Evolutionary conservation across 805 yeast genomes (phyloP).

Genomic region (Pichia nanzhaoensis): DNA sequence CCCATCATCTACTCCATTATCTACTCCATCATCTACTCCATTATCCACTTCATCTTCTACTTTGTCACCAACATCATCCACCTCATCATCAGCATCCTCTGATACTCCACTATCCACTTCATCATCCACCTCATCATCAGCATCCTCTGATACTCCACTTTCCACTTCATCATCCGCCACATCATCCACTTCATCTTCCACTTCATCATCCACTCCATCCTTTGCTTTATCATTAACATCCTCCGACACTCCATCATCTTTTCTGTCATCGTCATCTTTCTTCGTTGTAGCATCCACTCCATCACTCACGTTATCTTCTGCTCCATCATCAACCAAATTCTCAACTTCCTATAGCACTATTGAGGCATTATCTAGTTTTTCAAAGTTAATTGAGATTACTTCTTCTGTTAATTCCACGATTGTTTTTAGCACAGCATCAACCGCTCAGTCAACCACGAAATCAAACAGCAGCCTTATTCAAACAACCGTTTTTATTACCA

Average conservation of each 20-base stretch:
- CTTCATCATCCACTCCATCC: neutral
- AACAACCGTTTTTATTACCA: slow-evolving; percentile 2
- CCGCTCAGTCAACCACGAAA: too few relatives aligned
- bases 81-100: neutral
- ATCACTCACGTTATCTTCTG: neutral
- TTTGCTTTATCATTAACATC: neutral
- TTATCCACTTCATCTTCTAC: neutral
- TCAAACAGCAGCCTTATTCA: neutral
- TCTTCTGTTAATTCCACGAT: too few relatives aligned
- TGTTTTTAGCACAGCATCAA: too few relatives aligned
- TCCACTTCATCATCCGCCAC: neutral
- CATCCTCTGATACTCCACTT: neutral
- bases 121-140: neutral
- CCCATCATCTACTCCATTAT: neutral
- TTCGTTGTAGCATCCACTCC: neutral
- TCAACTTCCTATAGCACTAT: neutral
- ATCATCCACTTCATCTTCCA: too few relatives aligned
- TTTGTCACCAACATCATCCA: neutral
- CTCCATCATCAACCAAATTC: slow-evolving; percentile 1
- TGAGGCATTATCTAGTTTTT: too few relatives aligned
- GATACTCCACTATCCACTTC: neutral
- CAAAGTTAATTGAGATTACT: too few relatives aligned
- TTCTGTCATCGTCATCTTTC: neutral
- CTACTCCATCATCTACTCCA: neutral
- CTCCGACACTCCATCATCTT: too few relatives aligned